These are phyloP conservation scores for Lasiosphaeria ovina DNA, from an alignment of 495 filamentous ascomycete genomes.

Conservation along the genomic window DNA sequence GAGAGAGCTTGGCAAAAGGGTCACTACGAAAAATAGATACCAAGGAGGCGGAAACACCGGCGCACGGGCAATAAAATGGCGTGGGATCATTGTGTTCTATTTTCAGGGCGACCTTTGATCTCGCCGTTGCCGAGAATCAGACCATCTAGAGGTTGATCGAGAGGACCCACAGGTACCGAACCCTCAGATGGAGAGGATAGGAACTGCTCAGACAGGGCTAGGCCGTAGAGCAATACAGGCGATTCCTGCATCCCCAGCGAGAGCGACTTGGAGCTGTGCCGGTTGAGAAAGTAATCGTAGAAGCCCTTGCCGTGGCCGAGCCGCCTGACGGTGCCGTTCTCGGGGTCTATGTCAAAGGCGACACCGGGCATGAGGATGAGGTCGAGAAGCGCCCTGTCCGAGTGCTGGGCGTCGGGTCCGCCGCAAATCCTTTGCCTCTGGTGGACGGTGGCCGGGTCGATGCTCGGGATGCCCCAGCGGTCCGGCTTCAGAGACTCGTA, in stretches of 20 bases:
- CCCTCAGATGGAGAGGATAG: constrained; percentile 50
- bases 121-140: constrained; percentile 47
- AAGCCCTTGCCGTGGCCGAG: constrained; percentile 95
- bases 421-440: constrained; percentile 68
- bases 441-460: constrained; percentile 59
- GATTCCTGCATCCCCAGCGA: constrained; percentile 40
- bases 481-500: constrained; percentile 74
- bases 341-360: constrained; percentile 70
- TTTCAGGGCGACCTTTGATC: constrained; percentile 31
- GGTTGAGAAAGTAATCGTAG: constrained; percentile 87
- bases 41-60: no score
- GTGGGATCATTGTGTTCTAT: constrained; percentile 7
- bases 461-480: constrained; percentile 88
- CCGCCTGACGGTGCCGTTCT: constrained; percentile 56
- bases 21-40: no score
- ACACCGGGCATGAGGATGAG: constrained; percentile 91
- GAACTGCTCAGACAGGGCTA: constrained; percentile 86
- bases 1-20: no score
- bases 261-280: constrained; percentile 55
- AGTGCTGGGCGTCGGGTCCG: constrained; percentile 44
- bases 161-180: constrained; percentile 39
- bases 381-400: constrained; percentile 60
- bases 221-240: constrained; percentile 65
- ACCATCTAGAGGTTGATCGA: constrained; percentile 48
- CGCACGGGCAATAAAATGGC: no score